Conservation (phyloP, 371 early-diverging fungal species). For the Blastocladiella emersonii region DNA sequence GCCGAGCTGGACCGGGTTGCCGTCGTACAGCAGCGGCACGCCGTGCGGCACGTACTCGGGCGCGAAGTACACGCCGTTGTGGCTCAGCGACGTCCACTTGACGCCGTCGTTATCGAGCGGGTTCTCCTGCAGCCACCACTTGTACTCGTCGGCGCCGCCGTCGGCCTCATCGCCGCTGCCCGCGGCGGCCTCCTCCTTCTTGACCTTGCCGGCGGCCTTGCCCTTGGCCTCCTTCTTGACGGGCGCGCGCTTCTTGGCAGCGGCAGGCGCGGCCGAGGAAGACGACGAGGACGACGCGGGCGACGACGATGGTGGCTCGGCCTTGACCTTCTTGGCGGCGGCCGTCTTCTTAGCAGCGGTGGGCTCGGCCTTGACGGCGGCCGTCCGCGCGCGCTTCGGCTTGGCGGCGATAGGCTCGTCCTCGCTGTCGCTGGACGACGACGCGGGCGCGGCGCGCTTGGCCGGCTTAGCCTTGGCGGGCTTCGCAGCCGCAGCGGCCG, state of each 20-base stretch:
- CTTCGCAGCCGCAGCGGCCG: no score
- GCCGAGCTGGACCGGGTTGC: slow-evolving; percentile 49
- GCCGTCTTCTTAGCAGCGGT: no score
- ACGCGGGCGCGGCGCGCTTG: no score
- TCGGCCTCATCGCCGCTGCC: not conserved
- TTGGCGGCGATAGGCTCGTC: no score
- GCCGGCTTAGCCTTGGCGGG: no score
- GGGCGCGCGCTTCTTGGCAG: no score
- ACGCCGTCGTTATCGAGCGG: slow-evolving; percentile 22
- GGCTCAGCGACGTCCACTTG: slow-evolving; percentile 79
- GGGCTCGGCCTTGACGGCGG: not conserved
- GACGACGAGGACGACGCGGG: not conserved
- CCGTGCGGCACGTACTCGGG: slow-evolving; percentile 86
- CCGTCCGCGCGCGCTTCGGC: no score
- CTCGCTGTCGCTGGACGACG: no score
- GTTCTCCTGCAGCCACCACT: slow-evolving; percentile 39
- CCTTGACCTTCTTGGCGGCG: no score
- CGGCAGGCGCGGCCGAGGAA: not conserved
- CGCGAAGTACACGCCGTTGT: slow-evolving; percentile 83
- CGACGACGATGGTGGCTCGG: not conserved
- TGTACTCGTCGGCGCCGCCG: slow-evolving; percentile 15
- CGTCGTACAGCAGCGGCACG: slow-evolving; percentile 74
- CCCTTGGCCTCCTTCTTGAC: no score
- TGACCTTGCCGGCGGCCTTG: not conserved
- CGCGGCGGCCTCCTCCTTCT: not conserved